Conservation (phyloP, 805 yeast genomes). For the Sugiyamaella floridensis region DNA sequence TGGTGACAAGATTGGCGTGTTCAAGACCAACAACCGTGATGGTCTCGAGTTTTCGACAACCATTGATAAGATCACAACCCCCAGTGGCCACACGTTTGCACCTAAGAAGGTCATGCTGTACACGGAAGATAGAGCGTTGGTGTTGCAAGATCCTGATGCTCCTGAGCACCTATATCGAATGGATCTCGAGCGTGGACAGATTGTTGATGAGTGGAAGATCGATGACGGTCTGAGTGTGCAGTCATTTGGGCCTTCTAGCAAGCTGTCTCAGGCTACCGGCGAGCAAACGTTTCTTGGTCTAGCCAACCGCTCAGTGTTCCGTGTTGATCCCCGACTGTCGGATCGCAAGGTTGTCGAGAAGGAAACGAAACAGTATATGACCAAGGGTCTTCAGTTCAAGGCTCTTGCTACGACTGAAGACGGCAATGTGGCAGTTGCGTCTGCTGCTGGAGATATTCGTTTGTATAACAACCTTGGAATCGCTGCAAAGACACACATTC, state of each 20-base stretch:
- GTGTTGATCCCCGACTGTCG: slow-evolving; percentile 69
- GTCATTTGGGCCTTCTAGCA: slow-evolving; percentile 61
- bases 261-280: slow-evolving; percentile 63
- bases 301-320: slow-evolving; percentile 58
- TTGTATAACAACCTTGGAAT: slow-evolving; percentile 66
- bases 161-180: slow-evolving; percentile 50
- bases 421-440: slow-evolving; percentile 73
- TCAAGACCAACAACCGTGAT: slow-evolving; percentile 47
- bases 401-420: slow-evolving; percentile 62
- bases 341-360: slow-evolving; percentile 54
- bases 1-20: slow-evolving; percentile 75
- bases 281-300: slow-evolving; percentile 74
- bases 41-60: slow-evolving; percentile 60
- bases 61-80: slow-evolving; percentile 49
- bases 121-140: slow-evolving; percentile 60
- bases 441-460: slow-evolving; percentile 67
- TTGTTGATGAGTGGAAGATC: slow-evolving; percentile 82
- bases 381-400: slow-evolving; percentile 46
- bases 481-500: slow-evolving; percentile 70
- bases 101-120: slow-evolving; percentile 73
- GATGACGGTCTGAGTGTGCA: slow-evolving; percentile 41
- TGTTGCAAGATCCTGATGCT: slow-evolving; percentile 50
- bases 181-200: slow-evolving; percentile 73
- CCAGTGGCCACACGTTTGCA: slow-evolving; percentile 42
- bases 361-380: slow-evolving; percentile 47